A percentile compares a stretch with the other conserved stretches of the same genome.
phyloP scores from a whole-genome alignment of 768 basidiomycete species.

The Dentipellis sp. region DNA sequence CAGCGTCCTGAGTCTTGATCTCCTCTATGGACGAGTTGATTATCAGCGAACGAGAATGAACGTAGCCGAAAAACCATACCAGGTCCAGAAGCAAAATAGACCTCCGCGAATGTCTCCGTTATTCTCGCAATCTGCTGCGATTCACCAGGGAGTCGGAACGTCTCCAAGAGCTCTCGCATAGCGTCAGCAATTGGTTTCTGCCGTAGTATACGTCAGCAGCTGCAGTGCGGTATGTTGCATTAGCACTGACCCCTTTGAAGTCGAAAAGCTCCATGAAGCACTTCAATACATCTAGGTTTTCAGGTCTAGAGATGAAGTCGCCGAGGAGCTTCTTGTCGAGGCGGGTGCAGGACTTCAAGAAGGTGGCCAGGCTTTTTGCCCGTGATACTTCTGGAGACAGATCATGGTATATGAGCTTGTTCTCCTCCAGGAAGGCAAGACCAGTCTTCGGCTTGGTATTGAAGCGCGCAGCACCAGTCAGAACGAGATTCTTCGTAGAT shows the following conservation, averaged over 20 bases:
- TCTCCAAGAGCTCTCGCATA: conserved; percentile 88
- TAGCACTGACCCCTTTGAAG: conserved; percentile 67
- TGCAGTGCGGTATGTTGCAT: neutral
- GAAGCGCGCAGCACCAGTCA: conserved; percentile 79
- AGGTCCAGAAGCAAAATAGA: conserved; percentile 80
- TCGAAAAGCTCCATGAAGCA: conserved; percentile 86
- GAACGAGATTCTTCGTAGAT: conserved; percentile 77
- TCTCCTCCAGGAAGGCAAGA: conserved; percentile 84
- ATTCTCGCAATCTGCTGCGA: conserved; percentile 89
- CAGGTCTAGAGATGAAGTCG: conserved; percentile 85
- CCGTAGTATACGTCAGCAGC: neutral
- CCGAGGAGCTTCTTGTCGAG: conserved; percentile 92
- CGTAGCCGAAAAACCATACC: conserved; percentile 29
- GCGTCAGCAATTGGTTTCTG: conserved; percentile 95
- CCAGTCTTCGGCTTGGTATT: conserved; percentile 91
- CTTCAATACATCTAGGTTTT: conserved; percentile 75
- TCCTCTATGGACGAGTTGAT: conserved; percentile 43
- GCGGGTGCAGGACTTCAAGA: conserved; percentile 75
- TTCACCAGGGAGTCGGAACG: conserved; percentile 93
- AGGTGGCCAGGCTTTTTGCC: conserved; percentile 65
- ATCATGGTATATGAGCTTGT: conserved; percentile 76
- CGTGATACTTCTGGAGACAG: conserved; percentile 47
- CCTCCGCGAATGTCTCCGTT: conserved; percentile 88
- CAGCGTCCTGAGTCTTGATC: conserved; percentile 85
- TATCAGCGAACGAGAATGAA: neutral